Percentiles rank a stretch among this genome's conserved stretches.
Evolutionary conservation across 176 grass and related monocot genomes (phyloP).

Genomic region (Oryza meridionalis): DNA sequence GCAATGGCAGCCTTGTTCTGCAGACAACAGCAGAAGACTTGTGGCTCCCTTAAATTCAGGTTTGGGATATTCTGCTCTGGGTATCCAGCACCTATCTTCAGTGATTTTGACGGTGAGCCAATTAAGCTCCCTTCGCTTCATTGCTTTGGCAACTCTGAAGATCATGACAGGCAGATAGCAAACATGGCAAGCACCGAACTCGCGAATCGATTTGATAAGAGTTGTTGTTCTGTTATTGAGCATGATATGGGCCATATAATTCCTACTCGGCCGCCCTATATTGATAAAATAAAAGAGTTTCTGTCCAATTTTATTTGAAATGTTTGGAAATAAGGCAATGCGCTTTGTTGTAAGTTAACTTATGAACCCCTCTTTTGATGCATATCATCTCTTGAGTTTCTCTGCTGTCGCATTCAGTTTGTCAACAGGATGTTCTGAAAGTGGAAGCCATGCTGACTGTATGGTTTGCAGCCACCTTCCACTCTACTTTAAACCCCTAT

Average conservation of each 20-base stretch:
- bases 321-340: conserved; percentile 1
- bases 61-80: conserved; percentile 89
- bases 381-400: background rate
- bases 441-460: no score
- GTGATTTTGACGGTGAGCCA: conserved; percentile 23
- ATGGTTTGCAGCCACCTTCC: no score
- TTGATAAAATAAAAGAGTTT: conserved; percentile 75
- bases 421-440: no score
- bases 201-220: conserved; percentile 54
- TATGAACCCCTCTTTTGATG: background rate
- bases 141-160: conserved; percentile 69
- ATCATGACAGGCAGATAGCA: conserved; percentile 80
- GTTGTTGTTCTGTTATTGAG: conserved; percentile 55
- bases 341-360: conserved; percentile 27
- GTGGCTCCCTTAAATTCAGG: conserved; percentile 43
- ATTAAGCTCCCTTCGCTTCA: conserved; percentile 80
- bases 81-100: conserved; percentile 50
- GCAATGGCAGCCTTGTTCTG: conserved; percentile 82
- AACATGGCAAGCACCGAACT: conserved; percentile 58
- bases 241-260: conserved; percentile 97
- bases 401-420: no score
- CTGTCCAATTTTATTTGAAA: conserved; percentile 61
- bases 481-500: no score
- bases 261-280: conserved; percentile 64
- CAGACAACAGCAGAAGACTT: conserved; percentile 58